Base-by-base conservation (phyloP, 2,329 filamentous ascomycete genomes). In the Sporothrix inflata region DNA sequence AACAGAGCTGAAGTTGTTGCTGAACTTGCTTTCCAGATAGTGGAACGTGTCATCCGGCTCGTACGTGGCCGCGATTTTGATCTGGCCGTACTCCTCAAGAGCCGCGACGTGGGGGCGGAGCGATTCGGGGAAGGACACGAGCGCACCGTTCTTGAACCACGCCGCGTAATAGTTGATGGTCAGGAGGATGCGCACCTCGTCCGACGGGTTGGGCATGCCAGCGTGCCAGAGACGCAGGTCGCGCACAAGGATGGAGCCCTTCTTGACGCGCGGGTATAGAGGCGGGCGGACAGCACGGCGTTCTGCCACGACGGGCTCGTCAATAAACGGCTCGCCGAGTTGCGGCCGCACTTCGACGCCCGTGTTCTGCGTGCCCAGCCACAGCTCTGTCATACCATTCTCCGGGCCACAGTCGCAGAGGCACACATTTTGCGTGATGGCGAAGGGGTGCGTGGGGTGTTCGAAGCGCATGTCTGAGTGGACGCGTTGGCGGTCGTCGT, bases 381-480 rank as follows among this genome's bases (percentile, higher is more conserved):
- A 89, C 21, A 89, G 75, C 79, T 88, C 87, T 0, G 87, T 89
- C 2, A 84, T 84, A 0, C 86, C 87, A 75, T 89, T 89, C 71
- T 83, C 81, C 0, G 84, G 83, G 0, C 79, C 84, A 78, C 86
- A 86, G 42, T 82, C 80, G 11, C 88, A 80, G 0, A 89, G 80
- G 0, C 85, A 85, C 8, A 88, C 79, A 73, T 89, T 89, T 74
- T 87, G 78, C 1, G 87, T 85, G 12, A 88, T 81, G 4, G 85
- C 86, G 73, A 89, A 90, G 0, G 87, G 86, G 73, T 85, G 83
- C 0, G 79, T 73, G 0, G 87, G 88, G 73, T 89, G 85, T 2
- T 80, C 79, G 76, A 89, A 89, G 77, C 89, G 86, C 4, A 87
- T 87, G 74, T 90, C 88, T 0, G 85, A 84, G 78, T 90, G 89